Evolutionary conservation across 352 stramenopile species (phyloP), one percentile per base, ranked within the genome.

Genomic region (Globisporangium megalacanthum): DNA sequence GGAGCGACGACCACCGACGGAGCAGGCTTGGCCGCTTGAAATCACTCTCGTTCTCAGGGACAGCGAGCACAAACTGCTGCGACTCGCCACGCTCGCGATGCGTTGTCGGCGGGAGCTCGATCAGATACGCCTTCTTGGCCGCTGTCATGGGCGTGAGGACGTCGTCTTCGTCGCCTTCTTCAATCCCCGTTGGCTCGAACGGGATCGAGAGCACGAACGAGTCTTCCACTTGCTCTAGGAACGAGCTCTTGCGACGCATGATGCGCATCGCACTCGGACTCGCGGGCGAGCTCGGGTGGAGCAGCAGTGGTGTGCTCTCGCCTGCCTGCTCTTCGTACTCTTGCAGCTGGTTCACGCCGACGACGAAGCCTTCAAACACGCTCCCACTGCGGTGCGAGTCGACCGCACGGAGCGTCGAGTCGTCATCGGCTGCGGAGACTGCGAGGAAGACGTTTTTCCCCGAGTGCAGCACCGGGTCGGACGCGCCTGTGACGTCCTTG

Each of bases 161-260:
- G 11, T 54, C 61, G 2, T 44, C 45, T 51, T 61, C 58, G 7
- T 64, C 63, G 8, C 58, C 49, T 29, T 62, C 58, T 3, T 63
- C 52, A 6, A 65, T 70, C 13, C 55, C 39, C n/a, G 71, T 47
- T 75, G 80, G 2, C 73, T 86, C 49, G 70, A 89, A 74, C 1
- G 82, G 82, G 35, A 92, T 86, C n/a, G 77, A 89, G 14, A 92
- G 62, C 53, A 92, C 77, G 22, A 92, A 87, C 19, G 75, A 72
- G n/a, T 75, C 69, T 51, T 76, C 64, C 17, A 72, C 57, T 39
- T 86, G 72, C 46, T 90, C 79, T 20, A 94, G 54, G 36, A 89
- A 89, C 20, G 79, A 92, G 65, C 80, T 89, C 49, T 44, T 54
- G 31, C 49, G 49, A 15, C 49, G 49, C 31, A n/a, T 20, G 31